Percentiles rank a stretch among this genome's conserved stretches.
These are phyloP conservation scores for Phytophthora tentaculata DNA, from an alignment of 352 stramenopile species.

Conservation along the genomic window DNA sequence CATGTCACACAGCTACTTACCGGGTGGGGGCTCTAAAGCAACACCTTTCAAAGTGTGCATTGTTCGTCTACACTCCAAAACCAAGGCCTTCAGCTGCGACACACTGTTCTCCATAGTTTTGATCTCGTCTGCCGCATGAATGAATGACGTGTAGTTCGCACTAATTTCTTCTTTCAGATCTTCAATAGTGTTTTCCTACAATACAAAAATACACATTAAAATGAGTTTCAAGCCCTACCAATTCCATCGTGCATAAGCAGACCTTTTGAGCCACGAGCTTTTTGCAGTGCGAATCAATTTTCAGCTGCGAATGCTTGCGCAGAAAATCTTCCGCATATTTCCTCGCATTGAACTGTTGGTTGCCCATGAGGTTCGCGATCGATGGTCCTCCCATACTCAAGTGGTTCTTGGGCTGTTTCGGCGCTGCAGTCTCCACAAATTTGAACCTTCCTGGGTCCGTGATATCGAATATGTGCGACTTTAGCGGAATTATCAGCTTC, in stretches of 20 bases:
- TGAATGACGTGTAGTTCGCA: constrained; percentile 84
- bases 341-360: constrained; percentile 62
- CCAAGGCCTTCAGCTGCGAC: constrained; percentile 75
- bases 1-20: constrained; percentile 37
- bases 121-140: constrained; percentile 71
- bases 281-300: constrained; percentile 78
- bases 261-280: constrained; percentile 82
- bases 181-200: constrained; percentile 82
- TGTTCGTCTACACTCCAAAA: constrained; percentile 79
- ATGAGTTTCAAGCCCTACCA: neutral
- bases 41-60: constrained; percentile 63
- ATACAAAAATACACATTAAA: neutral
- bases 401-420: constrained; percentile 74
- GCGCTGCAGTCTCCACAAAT: constrained; percentile 51
- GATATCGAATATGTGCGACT: constrained; percentile 81
- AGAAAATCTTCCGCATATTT: constrained; percentile 86
- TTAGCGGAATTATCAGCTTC: constrained; percentile 75
- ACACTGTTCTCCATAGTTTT: constrained; percentile 89
- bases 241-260: neutral
- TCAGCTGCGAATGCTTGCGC: constrained; percentile 73
- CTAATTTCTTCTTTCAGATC: constrained; percentile 87
- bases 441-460: constrained; percentile 61
- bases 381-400: constrained; percentile 71
- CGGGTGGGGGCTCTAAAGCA: constrained; percentile 49
- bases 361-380: constrained; percentile 85